phyloP scores from a whole-genome alignment of 257 asterid species.

The Eustoma russellianum region DNA sequence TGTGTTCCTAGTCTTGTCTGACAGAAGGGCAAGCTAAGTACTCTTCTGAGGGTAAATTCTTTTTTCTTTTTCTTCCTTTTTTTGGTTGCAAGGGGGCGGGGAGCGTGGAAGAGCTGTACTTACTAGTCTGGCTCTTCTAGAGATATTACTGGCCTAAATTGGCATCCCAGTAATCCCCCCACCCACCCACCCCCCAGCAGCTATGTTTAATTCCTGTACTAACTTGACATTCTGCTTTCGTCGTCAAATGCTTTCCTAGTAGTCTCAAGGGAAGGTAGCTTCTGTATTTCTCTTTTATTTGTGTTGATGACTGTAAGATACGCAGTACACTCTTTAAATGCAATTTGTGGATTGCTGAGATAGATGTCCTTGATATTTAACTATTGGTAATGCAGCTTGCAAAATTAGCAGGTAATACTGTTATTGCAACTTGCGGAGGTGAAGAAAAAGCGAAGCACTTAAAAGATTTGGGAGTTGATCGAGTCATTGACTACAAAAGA shows the following conservation, averaged over 20 bases:
- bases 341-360: neutral
- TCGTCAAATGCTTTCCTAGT: slow-evolving; percentile 3
- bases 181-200: no score
- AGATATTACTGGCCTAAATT: no score
- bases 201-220: no score
- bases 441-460: slow-evolving; percentile 75
- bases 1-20: neutral
- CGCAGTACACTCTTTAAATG: neutral
- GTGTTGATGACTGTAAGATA: neutral
- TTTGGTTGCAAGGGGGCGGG: no score
- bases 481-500: slow-evolving; percentile 76
- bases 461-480: slow-evolving; percentile 83
- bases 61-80: no score
- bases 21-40: no score
- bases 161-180: no score
- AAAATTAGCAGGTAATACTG: slow-evolving; percentile 85
- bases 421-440: slow-evolving; percentile 93
- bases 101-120: no score
- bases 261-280: neutral
- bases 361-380: slow-evolving; percentile 14
- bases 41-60: no score
- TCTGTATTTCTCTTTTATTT: slow-evolving; percentile 3
- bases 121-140: no score
- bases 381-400: slow-evolving; percentile 57
- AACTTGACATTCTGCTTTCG: neutral